Evolutionary conservation across 495 filamentous ascomycete species (phyloP).

Genomic region (Bacidia gigantensis): DNA sequence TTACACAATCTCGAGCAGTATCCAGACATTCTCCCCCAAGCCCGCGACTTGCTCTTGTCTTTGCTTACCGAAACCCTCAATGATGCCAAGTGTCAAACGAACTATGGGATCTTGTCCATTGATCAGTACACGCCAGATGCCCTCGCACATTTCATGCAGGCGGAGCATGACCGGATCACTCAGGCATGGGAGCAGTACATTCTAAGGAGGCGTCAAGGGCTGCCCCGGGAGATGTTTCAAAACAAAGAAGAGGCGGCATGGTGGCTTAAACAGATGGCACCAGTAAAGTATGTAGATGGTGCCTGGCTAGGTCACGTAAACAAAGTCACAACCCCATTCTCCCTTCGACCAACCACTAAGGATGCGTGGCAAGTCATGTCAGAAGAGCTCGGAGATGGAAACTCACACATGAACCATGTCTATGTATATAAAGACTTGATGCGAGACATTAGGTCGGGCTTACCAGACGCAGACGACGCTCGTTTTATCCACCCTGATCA

Average conservation of each 20-base stretch:
- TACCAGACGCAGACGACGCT: slow-evolving; percentile 18
- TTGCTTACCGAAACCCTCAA: slow-evolving; percentile 24
- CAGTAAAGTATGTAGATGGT: slow-evolving; percentile 37
- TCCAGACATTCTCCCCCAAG: slow-evolving; percentile 22
- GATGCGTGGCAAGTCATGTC: slow-evolving; percentile 36
- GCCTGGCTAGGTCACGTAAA: slow-evolving; percentile 36
- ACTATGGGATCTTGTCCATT: slow-evolving; percentile 25
- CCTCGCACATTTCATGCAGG: slow-evolving; percentile 23
- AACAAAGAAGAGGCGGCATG: slow-evolving; percentile 25
- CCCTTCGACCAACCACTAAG: slow-evolving; percentile 24
- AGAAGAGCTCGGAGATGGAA: slow-evolving; percentile 38
- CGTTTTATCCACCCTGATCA: slow-evolving; percentile 27
- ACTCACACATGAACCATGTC: slow-evolving; percentile 34
- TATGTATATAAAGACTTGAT: slow-evolving; percentile 31
- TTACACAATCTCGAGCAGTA: slow-evolving; percentile 30
- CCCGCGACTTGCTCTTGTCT: slow-evolving; percentile 21
- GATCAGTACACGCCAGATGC: slow-evolving; percentile 18
- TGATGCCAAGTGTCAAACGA: slow-evolving; percentile 10
- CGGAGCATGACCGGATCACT: slow-evolving; percentile 19
- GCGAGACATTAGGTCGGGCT: slow-evolving; percentile 18
- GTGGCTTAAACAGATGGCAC: slow-evolving; percentile 31
- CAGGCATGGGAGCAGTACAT: slow-evolving; percentile 26
- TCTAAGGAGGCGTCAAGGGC: slow-evolving; percentile 18
- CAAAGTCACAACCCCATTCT: slow-evolving; percentile 29
- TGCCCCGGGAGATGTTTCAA: slow-evolving; percentile 23